Base-by-base conservation (phyloP, 2,329 filamentous ascomycete species). In the Fusarium torreyae region DNA sequence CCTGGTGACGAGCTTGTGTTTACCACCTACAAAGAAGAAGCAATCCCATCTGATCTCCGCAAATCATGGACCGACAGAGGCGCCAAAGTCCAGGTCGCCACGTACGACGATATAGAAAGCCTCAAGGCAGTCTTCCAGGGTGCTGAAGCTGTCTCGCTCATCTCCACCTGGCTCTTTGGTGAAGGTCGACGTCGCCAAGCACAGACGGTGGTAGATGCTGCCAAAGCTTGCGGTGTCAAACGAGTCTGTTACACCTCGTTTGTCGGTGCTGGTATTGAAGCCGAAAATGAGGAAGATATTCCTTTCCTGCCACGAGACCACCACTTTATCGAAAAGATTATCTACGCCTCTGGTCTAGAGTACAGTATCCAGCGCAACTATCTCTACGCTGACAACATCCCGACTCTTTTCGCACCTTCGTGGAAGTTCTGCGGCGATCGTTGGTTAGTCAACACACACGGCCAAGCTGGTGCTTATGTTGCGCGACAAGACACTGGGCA, bases 211-310 rank as follows among this genome's bases (percentile, higher is more conserved):
- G 64, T 74, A 26, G 60, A 74, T 6, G 68, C 71, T 15, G 71
- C 72, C 4, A 74, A 74, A n/a, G 56, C 28, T 7, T 73, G 68
- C 5, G 70, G 68, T 2, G 71, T 74, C 2, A 73, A 68, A 42
- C 57, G 71, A 10, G 51, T 74, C 9, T 74, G 72, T 45, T 74
- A 74, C 17, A 74, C 72, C 1, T 74, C 72, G 1, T 74, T 74
- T 11, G 31, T 72, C 0, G 72, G 72, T 9, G 72, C 70, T 2
- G 72, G 71, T 0, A 73, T 74, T 2, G 62, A 74, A 14, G 70
- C 70, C 2, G 68, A 71, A 34, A 74, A 68, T 2, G 72, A 74
- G 17, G 68, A 73, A n/a, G 72, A 73, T 6, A 73, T 74, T 20
- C 72, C 71, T 6, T 74, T 74, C 26, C 53, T 74, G 2, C 71